Conservation (phyloP, 2,329 filamentous ascomycete species). For the Calonectria pseudoturangicola region DNA sequence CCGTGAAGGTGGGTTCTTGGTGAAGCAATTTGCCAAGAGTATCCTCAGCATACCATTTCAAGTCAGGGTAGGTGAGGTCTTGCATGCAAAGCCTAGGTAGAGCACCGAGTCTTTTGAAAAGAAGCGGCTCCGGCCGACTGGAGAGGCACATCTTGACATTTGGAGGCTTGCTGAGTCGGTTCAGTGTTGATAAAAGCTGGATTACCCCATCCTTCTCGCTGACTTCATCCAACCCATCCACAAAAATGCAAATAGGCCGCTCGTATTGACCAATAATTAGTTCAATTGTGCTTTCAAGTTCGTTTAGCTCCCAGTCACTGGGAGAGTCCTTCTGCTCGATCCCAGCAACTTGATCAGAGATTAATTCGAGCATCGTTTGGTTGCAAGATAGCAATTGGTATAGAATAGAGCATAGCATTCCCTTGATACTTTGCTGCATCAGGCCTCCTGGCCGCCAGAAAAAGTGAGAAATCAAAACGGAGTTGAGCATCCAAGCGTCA, state of each 20-base stretch:
- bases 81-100: conserved; percentile 22
- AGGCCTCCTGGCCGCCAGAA: conserved; percentile 56
- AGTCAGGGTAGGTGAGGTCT: conserved; percentile 17
- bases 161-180: background rate
- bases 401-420: conserved; percentile 34
- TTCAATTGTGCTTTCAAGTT: conserved; percentile 11
- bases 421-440: conserved; percentile 53
- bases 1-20: background rate
- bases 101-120: background rate
- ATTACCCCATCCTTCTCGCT: background rate
- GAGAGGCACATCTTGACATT: conserved; percentile 37
- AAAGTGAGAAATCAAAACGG: conserved; percentile 51
- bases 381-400: background rate
- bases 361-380: background rate
- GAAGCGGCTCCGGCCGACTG: conserved; percentile 18
- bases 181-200: background rate
- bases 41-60: background rate
- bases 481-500: conserved; percentile 42
- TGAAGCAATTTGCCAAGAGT: background rate
- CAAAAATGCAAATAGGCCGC: conserved; percentile 40
- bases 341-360: background rate
- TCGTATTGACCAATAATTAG: background rate
- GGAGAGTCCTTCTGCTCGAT: background rate
- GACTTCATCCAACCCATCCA: conserved; percentile 47
- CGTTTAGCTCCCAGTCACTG: conserved; percentile 42